Evolutionary conservation across 2,329 filamentous ascomycete genomes (phyloP).

Genomic region (Botrytis squamosa): DNA sequence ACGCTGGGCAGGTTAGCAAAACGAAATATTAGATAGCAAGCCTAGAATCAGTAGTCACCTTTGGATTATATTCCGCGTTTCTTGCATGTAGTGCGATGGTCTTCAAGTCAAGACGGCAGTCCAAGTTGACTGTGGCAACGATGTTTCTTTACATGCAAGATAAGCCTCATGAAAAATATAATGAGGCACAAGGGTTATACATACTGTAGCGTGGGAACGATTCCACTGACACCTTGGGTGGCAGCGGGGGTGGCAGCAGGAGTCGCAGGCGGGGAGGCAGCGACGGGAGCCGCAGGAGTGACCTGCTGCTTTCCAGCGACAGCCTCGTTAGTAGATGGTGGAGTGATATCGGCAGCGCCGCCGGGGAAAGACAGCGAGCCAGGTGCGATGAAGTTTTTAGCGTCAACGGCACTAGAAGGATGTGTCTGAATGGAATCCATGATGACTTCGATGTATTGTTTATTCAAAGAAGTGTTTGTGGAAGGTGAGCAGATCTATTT

Average conservation of each 20-base stretch:
- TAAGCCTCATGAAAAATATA: slow-evolving; percentile 49
- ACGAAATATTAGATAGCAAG: slow-evolving; percentile 46
- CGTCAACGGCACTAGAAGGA: slow-evolving; percentile 86
- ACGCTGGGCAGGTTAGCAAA: slow-evolving; percentile 62
- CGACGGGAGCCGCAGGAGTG: slow-evolving; percentile 59
- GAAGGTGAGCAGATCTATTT: slow-evolving; percentile 34
- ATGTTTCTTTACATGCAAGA: slow-evolving; percentile 76
- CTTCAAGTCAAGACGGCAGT: slow-evolving; percentile 96
- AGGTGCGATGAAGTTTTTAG: slow-evolving; percentile 91
- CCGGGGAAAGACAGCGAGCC: slow-evolving; percentile 90
- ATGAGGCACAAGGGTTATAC: slow-evolving; percentile 55
- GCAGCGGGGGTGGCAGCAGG: slow-evolving; percentile 89
- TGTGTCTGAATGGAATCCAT: slow-evolving; percentile 94
- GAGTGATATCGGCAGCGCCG: slow-evolving; percentile 78
- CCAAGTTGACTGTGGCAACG: slow-evolving; percentile 96
- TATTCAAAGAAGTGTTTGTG: slow-evolving; percentile 19
- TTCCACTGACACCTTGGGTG: slow-evolving; percentile 76
- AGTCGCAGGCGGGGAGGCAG: slow-evolving; percentile 81
- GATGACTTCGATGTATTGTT: slow-evolving; percentile 34
- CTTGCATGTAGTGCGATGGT: slow-evolving; percentile 97
- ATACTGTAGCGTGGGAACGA: slow-evolving; percentile 95
- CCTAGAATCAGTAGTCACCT: slow-evolving; percentile 62
- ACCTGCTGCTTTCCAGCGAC: slow-evolving; percentile 56
- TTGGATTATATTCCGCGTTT: slow-evolving; percentile 98
- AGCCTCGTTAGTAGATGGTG: slow-evolving; percentile 66